Conservation (phyloP, 2,329 filamentous ascomycete species). For the Botrytis fragariae region DNA sequence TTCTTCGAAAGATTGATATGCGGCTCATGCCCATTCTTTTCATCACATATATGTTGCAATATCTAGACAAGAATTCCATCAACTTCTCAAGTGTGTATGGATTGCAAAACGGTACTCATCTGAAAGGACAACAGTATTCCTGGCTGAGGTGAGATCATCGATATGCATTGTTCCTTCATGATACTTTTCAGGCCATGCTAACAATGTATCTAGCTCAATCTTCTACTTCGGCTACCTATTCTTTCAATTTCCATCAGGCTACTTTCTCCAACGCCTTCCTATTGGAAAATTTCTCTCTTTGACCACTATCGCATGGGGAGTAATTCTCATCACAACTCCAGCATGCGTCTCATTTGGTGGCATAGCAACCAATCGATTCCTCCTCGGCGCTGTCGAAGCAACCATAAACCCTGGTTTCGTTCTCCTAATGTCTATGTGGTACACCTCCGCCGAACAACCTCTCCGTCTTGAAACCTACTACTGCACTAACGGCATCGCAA, state of each 20-base stretch:
- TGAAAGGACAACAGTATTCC: slow-evolving; percentile 50
- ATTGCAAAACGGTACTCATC: slow-evolving; percentile 46
- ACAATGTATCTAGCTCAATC: slow-evolving; percentile 42
- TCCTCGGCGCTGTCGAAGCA: slow-evolving; percentile 54
- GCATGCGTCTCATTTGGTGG: slow-evolving; percentile 57
- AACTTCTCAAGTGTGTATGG: slow-evolving; percentile 52
- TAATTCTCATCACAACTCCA: slow-evolving; percentile 48
- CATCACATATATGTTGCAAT: slow-evolving; percentile 57
- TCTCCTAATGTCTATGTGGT: slow-evolving; percentile 43
- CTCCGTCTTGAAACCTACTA: slow-evolving; percentile 42
- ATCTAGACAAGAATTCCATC: slow-evolving; percentile 58
- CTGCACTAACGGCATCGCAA: slow-evolving; percentile 42
- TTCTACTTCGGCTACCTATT: slow-evolving; percentile 53
- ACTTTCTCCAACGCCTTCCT: slow-evolving; percentile 48
- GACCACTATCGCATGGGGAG: slow-evolving; percentile 49
- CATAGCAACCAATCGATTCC: slow-evolving; percentile 56
- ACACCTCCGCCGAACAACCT: slow-evolving; percentile 42
- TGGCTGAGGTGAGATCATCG: slow-evolving; percentile 43
- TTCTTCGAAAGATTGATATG: slow-evolving; percentile 56
- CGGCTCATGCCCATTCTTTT: slow-evolving; percentile 56
- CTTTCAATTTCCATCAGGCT: slow-evolving; percentile 46
- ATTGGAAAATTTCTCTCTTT: slow-evolving; percentile 49
- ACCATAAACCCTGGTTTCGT: slow-evolving; percentile 52
- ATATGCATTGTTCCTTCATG: background rate
- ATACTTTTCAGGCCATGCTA: background rate